Conservation (phyloP, 2,329 filamentous ascomycete genomes). For the Ophiosphaerella korrae region DNA sequence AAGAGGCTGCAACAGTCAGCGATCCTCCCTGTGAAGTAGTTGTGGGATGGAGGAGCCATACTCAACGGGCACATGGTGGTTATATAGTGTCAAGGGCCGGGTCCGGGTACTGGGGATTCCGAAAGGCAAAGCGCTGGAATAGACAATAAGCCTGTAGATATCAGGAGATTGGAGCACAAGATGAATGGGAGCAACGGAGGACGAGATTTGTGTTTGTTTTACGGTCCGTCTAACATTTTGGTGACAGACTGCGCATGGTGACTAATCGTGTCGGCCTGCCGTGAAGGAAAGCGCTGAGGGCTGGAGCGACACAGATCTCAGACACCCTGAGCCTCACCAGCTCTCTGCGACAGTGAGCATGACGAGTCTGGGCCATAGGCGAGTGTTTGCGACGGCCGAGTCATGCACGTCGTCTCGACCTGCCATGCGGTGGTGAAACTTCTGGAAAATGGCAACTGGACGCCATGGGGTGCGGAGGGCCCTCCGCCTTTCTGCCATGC, state of each 20-base stretch:
- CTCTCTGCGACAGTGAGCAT: conserved; percentile 29
- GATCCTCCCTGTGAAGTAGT: conserved; percentile 2
- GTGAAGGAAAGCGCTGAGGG: conserved; percentile 7
- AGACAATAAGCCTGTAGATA: conserved; percentile 23
- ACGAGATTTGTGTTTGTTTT: conserved; percentile 46
- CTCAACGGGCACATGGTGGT: conserved; percentile 45
- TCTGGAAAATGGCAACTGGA: conserved; percentile 15
- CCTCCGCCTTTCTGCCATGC: too few relatives aligned
- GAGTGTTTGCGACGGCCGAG: conserved; percentile 20
- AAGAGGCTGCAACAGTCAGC: conserved; percentile 29
- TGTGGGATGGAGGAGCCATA: conserved; percentile 17
- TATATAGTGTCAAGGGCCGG: conserved; percentile 29
- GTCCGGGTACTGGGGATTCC: conserved; percentile 35
- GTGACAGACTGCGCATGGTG: conserved; percentile 20
- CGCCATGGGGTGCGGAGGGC: conserved; percentile 9
- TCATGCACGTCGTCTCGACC: conserved; percentile 27
- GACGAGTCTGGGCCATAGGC: conserved; percentile 21
- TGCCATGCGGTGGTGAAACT: conserved; percentile 16
- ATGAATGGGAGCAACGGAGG: conserved; percentile 35
- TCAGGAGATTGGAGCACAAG: conserved; percentile 22
- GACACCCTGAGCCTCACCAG: conserved; percentile 36
- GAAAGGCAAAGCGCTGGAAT: conserved; percentile 17
- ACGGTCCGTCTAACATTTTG: conserved; percentile 30
- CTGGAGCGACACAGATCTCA: conserved; percentile 33
- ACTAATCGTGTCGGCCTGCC: conserved; percentile 39